A percentile compares a stretch with the other conserved stretches of the same genome.
Evolutionary conservation across 352 stramenopile species (phyloP).

Genomic region (Phytophthora cactorum): DNA sequence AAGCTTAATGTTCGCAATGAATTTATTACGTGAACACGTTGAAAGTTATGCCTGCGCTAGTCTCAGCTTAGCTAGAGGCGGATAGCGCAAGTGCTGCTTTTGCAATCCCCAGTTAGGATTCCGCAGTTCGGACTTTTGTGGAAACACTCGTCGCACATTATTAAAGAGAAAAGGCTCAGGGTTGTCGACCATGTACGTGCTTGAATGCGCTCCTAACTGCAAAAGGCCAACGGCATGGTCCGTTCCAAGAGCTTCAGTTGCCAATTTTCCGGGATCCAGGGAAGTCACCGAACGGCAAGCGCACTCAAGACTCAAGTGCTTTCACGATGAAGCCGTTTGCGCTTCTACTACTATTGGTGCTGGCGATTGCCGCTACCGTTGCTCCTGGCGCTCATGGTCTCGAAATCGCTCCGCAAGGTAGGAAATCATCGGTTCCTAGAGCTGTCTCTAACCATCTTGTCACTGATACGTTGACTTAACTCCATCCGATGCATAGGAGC

Average conservation of each 20-base stretch:
- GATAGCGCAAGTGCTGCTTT: no score
- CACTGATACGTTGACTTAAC: no score
- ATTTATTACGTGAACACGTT: no score
- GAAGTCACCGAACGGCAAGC: slow-evolving; percentile 1
- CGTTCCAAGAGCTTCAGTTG: slow-evolving; percentile 16
- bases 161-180: neutral
- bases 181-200: neutral
- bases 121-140: no score
- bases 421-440: neutral
- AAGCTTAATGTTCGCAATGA: neutral
- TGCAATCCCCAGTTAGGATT: no score
- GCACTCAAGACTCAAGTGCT: neutral
- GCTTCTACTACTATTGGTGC: slow-evolving; percentile 21
- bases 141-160: neutral
- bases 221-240: neutral
- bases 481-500: slow-evolving; percentile 2
- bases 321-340: slow-evolving; percentile 21
- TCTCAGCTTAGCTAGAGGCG: no score
- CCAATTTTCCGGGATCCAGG: slow-evolving; percentile 12
- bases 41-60: no score
- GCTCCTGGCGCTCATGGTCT: neutral
- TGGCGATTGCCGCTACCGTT: slow-evolving; percentile 4
- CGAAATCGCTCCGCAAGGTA: slow-evolving; percentile 5
- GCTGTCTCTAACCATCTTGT: neutral
- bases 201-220: neutral